phyloP scores from a whole-genome alignment of 2,329 filamentous ascomycete species.

The Aspergillus niger region DNA sequence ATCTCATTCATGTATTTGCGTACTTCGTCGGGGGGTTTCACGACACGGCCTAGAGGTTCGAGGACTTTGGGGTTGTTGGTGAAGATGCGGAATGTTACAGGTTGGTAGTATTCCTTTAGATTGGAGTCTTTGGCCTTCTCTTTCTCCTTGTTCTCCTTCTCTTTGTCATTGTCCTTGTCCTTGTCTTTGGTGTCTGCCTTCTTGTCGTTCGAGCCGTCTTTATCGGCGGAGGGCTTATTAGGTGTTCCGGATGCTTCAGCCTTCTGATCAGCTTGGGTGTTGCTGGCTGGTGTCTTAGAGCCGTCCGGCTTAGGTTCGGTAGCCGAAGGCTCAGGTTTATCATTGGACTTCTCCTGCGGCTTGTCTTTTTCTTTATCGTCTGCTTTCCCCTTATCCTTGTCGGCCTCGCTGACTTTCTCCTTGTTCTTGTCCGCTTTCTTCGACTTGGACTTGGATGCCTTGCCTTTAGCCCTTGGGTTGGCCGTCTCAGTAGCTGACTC shows the following conservation, averaged over 20 bases:
- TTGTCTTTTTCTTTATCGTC: not conserved
- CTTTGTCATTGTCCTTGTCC: slow-evolving; percentile 8
- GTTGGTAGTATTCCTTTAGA: slow-evolving; percentile 52
- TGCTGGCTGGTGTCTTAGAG: not conserved
- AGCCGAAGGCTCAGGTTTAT: slow-evolving; percentile 7
- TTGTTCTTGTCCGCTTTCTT: slow-evolving; percentile 41
- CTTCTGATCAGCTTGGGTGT: slow-evolving; percentile 8
- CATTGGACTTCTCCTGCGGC: not conserved
- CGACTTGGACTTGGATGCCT: slow-evolving; percentile 35
- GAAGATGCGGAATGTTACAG: slow-evolving; percentile 59
- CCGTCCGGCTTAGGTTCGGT: slow-evolving; percentile 11
- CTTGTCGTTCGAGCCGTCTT: slow-evolving; percentile 7
- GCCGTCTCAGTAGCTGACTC: slow-evolving; percentile 34
- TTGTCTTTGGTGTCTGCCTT: not conserved
- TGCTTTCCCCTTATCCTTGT: slow-evolving; percentile 13
- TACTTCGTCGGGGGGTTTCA: slow-evolving; percentile 57
- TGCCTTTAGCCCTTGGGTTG: slow-evolving; percentile 30
- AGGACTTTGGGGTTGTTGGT: slow-evolving; percentile 55
- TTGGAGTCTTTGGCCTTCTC: slow-evolving; percentile 12
- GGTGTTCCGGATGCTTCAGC: slow-evolving; percentile 5
- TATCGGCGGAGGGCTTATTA: slow-evolving; percentile 8
- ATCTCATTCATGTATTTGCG: slow-evolving; percentile 58
- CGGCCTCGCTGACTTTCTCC: slow-evolving; percentile 19
- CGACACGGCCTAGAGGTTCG: slow-evolving; percentile 57
- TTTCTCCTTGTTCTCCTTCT: slow-evolving; percentile 16